Evolutionary conservation across 2,329 filamentous ascomycete species (phyloP).

Genomic region (Stachybotrys chartarum): DNA sequence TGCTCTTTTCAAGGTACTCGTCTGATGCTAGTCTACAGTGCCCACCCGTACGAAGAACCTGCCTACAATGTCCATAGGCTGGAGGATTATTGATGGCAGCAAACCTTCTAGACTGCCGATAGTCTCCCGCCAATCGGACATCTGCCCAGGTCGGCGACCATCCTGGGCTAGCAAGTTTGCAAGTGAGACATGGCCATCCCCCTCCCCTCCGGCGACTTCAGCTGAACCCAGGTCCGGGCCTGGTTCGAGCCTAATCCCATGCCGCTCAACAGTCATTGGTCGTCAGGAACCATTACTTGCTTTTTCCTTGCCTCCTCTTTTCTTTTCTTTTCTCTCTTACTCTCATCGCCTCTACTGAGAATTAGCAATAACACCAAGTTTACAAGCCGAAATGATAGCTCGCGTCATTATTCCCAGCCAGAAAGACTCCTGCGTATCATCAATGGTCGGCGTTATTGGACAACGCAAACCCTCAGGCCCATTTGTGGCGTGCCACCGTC

Average conservation of each 20-base stretch:
- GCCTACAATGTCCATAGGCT: conserved; percentile 15
- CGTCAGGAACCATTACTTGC: neutral
- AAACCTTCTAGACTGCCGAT: neutral
- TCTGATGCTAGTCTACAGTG: conserved; percentile 12
- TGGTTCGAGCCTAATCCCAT: neutral
- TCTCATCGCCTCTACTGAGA: too few relatives aligned
- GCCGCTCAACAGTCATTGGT: neutral
- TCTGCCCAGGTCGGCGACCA: neutral
- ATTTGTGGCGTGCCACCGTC: too few relatives aligned
- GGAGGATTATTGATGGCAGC: conserved; percentile 12
- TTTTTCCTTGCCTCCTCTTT: neutral
- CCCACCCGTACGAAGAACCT: conserved; percentile 18
- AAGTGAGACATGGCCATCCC: neutral
- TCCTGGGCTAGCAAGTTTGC: neutral
- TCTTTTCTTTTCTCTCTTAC: too few relatives aligned
- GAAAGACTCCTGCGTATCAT: too few relatives aligned
- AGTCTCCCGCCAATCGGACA: neutral
- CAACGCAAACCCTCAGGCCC: too few relatives aligned
- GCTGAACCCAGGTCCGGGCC: neutral
- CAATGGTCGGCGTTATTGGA: too few relatives aligned
- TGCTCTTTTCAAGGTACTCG: neutral
- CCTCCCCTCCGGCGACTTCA: neutral
- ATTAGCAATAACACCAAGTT: too few relatives aligned
- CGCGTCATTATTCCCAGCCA: too few relatives aligned
- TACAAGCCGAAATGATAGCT: too few relatives aligned